Base-by-base conservation (phyloP, 2,329 filamentous ascomycete species). In the Microsporum audouinii region DNA sequence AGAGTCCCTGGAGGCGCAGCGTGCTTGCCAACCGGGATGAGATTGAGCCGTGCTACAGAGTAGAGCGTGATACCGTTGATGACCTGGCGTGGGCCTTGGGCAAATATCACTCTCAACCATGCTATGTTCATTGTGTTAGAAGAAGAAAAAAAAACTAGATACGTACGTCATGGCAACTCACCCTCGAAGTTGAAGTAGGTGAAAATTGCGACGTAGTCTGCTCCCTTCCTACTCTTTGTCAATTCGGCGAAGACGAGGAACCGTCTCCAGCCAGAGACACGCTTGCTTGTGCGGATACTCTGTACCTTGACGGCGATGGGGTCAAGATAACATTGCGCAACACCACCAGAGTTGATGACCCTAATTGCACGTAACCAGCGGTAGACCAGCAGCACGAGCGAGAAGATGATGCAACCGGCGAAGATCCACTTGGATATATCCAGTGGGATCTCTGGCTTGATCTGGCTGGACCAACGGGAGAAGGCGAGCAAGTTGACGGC, bases 371-470 rank as follows among this genome's bases (percentile, higher is more conserved):
- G 84, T 56, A 95, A 71, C 77, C 89, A 90, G 73, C 95, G 88
- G 69, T 88, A 94, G 14, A 77, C 79, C 33, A 95, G 81, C 66
- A 97, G 88, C 65, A 90, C 77, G 72, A 92, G 91, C 7, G 91
- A 97, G 39, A 94, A 80, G 65, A 97, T 87, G 71, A 99, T 97
- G 72, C 91, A 96, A 61, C 84, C 83, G 33, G 89, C 88, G 72
- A 97, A 99, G 72, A 99, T 91, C 91, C 91, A 96, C 77, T 94
- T 95, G 10, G 90, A 88, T 60, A 92, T 82, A 57, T 84, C 77
- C 69, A 95, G 84, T 2, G 85, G 82, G 65, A 97, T 87, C 45
- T 83, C 82, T 1, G 91, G 91, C 67, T 89, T 77, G 67, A 97
- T 88, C 66, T 89, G 82, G 59, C 88, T 89, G 0, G 89, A 89